Conservation (phyloP, 1,284 basidiomycete genomes). For the Cutaneotrichosporon cavernicola region DNA sequence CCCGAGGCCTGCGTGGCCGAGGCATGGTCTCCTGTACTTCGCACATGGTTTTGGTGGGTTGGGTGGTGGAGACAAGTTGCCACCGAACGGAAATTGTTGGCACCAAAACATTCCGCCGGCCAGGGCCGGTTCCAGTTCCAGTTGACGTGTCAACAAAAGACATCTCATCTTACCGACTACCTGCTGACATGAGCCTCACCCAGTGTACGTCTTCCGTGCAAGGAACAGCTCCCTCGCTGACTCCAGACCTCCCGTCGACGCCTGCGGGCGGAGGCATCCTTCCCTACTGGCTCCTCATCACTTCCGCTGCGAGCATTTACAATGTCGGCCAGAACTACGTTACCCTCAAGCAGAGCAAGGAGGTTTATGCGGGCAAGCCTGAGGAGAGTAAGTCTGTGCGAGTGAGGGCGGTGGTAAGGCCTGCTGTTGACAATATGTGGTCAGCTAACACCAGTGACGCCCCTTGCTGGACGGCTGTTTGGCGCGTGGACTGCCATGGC, state of each 20-base stretch:
- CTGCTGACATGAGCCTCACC: conserved; percentile 5
- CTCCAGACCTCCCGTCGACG: conserved; percentile 28
- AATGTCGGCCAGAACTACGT: conserved; percentile 80
- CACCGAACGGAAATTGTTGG: neutral
- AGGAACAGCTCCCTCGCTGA: neutral
- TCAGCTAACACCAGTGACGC: conserved; percentile 63
- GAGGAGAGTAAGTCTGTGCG: conserved; percentile 48
- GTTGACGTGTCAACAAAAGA: neutral
- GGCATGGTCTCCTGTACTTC: conserved; percentile 39
- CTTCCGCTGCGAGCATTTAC: conserved; percentile 72
- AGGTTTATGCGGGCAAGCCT: conserved; percentile 68
- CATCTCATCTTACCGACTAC: neutral
- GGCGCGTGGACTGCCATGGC: conserved; percentile 83
- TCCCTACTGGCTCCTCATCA: conserved; percentile 80
- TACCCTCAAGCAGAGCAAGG: conserved; percentile 72
- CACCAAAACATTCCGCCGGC: neutral
- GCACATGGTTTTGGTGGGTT: conserved; percentile 1
- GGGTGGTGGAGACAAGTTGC: neutral
- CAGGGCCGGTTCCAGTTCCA: neutral
- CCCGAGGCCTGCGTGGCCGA: conserved; percentile 31
- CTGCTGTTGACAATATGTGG: too few species aligned
- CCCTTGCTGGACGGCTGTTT: conserved; percentile 81
- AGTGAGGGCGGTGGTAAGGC: neutral
- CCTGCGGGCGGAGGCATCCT: conserved; percentile 61
- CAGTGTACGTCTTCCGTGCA: conserved; percentile 9